Evolutionary conservation across 495 filamentous ascomycete genomes (phyloP), one percentile per base, ranked within the genome.

Genomic region (Podospora pseudopauciseta): DNA sequence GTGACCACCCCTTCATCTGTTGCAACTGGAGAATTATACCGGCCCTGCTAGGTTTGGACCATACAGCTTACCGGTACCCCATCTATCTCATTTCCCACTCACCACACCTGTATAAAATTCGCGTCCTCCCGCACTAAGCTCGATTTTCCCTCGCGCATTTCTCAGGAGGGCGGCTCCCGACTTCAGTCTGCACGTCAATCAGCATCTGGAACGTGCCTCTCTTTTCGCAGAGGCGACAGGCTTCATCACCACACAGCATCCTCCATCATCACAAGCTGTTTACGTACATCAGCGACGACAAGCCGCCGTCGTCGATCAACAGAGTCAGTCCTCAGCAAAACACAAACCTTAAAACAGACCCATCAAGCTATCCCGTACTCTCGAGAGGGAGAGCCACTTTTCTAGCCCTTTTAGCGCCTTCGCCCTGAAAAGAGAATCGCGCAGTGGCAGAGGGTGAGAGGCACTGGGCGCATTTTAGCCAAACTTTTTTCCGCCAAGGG

Each of bases 41-140:
- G 30, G 60, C 27, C 18, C 18, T 62, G 23, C 16, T 30, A 11
- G 18, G 23, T 34, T 27, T 28, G 13, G 26, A 28, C 60, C 26
- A 62, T 62, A 62, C 60, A 30, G 60, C 7, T 62, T 62, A 15
- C 30, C 26, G 23, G 7, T 62, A 30, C 30, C 4, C 23, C 18
- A 58, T 71, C 68, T 66, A 68, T 75, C 64, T 63, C 67, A 69
- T 63, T 70, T 73, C 58, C 65, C 60, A 63, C 58, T 19, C 18
- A 34, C 30, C 18, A 34, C 39, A 62, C 39, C 65, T 66, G 59
- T 76, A 76, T 78, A 78, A 76, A 72, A 69, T 68, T 74, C 70
- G 67, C 58, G 55, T 61, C 67, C 65, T 68, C 72, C 75, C 74
- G 71, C 73, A 74, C 74, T 76, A 76, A 60, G 68, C 76, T 75